Conservation (phyloP, 345 rosid species). For the Erodium maritimum region DNA sequence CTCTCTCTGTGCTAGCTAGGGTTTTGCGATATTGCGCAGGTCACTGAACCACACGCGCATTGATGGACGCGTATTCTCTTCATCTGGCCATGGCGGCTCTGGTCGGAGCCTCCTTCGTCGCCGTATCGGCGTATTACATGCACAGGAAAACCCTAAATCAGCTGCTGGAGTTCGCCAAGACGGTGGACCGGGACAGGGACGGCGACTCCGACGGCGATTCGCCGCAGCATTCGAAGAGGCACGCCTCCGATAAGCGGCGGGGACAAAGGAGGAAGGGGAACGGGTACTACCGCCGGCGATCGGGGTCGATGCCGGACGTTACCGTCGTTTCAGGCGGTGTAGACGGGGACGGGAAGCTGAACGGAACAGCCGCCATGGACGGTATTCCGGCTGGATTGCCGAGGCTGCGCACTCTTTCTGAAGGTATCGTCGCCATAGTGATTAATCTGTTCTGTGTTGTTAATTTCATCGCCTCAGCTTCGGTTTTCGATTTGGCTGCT, state of each 20-base stretch:
- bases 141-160: slow-evolving; percentile 86
- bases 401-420: slow-evolving; percentile 60
- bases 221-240: slow-evolving; percentile 27
- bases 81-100: slow-evolving; percentile 97
- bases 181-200: slow-evolving; percentile 47
- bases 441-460: slow-evolving; percentile 5
- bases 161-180: slow-evolving; percentile 80
- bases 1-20: background rate
- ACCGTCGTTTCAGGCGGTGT: slow-evolving; percentile 19
- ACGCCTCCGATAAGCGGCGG: slow-evolving; percentile 18
- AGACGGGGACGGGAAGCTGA: slow-evolving; percentile 5
- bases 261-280: slow-evolving; percentile 15
- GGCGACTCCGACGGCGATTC: slow-evolving; percentile 43
- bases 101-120: slow-evolving; percentile 88
- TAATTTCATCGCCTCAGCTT: background rate
- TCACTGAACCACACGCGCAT: background rate
- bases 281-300: slow-evolving; percentile 44
- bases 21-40: background rate
- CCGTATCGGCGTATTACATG: slow-evolving; percentile 85
- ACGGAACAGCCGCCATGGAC: slow-evolving; percentile 52
- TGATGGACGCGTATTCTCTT: slow-evolving; percentile 60
- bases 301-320: slow-evolving; percentile 80
- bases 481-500: background rate
- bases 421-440: slow-evolving; percentile 46
- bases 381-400: slow-evolving; percentile 81